These are phyloP conservation scores for Phytophthora foliorum DNA, from an alignment of 352 stramenopile species.

Conservation along the genomic window DNA sequence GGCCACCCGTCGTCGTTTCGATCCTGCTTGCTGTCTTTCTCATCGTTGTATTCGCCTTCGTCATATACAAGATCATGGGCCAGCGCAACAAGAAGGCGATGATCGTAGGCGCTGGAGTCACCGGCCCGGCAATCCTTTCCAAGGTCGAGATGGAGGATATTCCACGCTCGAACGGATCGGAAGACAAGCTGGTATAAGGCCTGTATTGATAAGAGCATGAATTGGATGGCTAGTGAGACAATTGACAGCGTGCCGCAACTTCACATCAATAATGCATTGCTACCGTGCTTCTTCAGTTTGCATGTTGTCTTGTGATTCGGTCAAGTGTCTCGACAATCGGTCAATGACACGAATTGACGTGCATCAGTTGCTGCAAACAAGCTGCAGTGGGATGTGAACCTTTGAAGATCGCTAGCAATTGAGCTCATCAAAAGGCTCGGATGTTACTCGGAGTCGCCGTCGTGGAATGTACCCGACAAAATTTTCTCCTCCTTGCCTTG, in stretches of 20 bases:
- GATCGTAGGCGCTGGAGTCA: slow-evolving; percentile 24
- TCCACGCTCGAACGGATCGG: slow-evolving; percentile 16
- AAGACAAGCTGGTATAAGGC: slow-evolving; percentile 34
- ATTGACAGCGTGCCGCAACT: slow-evolving; percentile 3
- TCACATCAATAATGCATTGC: slow-evolving; percentile 24
- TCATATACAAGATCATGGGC: slow-evolving; percentile 36
- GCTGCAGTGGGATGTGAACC: too few relatives aligned
- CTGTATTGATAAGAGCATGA: not conserved
- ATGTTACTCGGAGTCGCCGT: slow-evolving; percentile 68
- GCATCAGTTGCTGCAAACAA: too few relatives aligned
- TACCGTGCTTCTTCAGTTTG: slow-evolving; percentile 1
- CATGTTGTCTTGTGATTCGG: not conserved
- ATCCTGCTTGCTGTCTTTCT: slow-evolving; percentile 20
- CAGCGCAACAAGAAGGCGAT: slow-evolving; percentile 36
- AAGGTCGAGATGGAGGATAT: slow-evolving; percentile 42
- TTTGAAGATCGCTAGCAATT: not conserved
- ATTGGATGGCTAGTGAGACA: not conserved
- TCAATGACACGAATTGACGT: too few relatives aligned
- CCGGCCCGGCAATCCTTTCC: slow-evolving; percentile 22
- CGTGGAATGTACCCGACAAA: slow-evolving; percentile 67
- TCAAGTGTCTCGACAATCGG: not conserved
- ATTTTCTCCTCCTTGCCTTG: slow-evolving; percentile 76
- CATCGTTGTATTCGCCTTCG: slow-evolving; percentile 24
- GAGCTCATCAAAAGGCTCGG: not conserved
- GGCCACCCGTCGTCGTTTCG: slow-evolving; percentile 45